phyloP scores from a whole-genome alignment of 257 asterid species.

The Eustoma russellianum region DNA sequence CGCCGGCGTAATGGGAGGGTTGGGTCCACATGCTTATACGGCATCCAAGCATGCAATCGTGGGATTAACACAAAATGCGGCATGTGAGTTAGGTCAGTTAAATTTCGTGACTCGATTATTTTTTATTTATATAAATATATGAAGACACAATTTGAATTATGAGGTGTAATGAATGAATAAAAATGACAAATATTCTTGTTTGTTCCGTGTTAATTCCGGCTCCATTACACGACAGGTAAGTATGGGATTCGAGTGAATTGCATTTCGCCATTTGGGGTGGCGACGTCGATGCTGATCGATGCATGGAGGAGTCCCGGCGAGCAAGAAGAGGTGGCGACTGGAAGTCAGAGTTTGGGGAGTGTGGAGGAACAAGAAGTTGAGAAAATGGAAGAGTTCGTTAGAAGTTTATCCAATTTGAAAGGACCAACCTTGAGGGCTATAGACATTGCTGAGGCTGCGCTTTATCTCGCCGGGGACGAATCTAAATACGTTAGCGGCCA shows the following conservation, averaged over 20 bases:
- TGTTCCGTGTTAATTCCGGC: too few relatives aligned
- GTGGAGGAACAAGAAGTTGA: constrained; percentile 36
- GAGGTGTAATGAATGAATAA: too few relatives aligned
- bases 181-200: too few relatives aligned
- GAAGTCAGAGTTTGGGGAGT: not conserved
- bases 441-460: constrained; percentile 29
- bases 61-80: constrained; percentile 63
- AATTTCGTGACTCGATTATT: too few relatives aligned
- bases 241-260: constrained; percentile 73
- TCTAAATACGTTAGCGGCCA: constrained; percentile 28
- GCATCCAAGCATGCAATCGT: constrained; percentile 81
- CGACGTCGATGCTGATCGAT: constrained; percentile 67
- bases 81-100: constrained; percentile 53
- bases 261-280: constrained; percentile 87
- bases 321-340: constrained; percentile 10
- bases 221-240: not conserved
- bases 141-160: too few relatives aligned
- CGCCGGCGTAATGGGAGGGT: constrained; percentile 62
- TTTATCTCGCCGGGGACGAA: constrained; percentile 27
- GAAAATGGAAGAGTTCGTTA: constrained; percentile 62
- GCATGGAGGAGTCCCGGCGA: constrained; percentile 50
- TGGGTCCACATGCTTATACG: constrained; percentile 83
- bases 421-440: constrained; percentile 14
- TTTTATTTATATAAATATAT: too few relatives aligned
- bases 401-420: constrained; percentile 42